Conservation (phyloP, 179 eudicot species). For the Patellifolia procumbens region DNA sequence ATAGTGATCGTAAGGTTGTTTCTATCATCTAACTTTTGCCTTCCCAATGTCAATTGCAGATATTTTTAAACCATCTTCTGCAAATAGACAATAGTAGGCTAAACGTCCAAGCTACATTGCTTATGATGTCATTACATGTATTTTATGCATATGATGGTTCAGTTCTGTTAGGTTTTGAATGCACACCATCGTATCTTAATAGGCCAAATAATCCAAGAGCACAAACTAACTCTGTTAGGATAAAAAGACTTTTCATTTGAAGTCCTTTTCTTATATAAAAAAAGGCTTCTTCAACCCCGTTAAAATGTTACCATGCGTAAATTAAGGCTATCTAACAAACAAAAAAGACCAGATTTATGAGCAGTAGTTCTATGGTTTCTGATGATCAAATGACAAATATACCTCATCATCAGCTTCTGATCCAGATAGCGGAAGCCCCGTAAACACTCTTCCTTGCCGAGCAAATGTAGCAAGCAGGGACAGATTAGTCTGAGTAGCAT, state of each 20-base stretch:
- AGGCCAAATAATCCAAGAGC: not conserved
- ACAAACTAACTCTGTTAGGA: not conserved
- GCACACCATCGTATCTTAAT: not conserved
- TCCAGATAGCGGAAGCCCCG: conserved; percentile 78
- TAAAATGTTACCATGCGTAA: not conserved
- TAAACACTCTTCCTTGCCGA: conserved; percentile 86
- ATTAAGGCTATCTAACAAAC: not conserved
- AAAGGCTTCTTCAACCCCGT: not conserved
- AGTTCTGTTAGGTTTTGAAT: not conserved
- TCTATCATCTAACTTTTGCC: not conserved
- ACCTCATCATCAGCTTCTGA: conserved; percentile 91
- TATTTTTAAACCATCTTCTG: not conserved
- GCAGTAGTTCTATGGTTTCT: not conserved
- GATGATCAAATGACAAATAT: not conserved
- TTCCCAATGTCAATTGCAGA: not conserved
- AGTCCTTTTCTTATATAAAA: too few relatives aligned
- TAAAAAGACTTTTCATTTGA: not conserved
- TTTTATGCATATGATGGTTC: not conserved
- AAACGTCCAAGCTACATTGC: not conserved
- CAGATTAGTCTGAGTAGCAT: conserved; percentile 88
- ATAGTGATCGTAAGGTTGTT: not conserved
- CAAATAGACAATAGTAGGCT: not conserved
- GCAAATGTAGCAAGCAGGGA: conserved; percentile 96
- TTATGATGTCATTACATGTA: not conserved
- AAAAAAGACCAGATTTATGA: not conserved